Evolutionary conservation across 2,329 filamentous ascomycete genomes (phyloP).

Genomic region (Ambrosiella beaveri): DNA sequence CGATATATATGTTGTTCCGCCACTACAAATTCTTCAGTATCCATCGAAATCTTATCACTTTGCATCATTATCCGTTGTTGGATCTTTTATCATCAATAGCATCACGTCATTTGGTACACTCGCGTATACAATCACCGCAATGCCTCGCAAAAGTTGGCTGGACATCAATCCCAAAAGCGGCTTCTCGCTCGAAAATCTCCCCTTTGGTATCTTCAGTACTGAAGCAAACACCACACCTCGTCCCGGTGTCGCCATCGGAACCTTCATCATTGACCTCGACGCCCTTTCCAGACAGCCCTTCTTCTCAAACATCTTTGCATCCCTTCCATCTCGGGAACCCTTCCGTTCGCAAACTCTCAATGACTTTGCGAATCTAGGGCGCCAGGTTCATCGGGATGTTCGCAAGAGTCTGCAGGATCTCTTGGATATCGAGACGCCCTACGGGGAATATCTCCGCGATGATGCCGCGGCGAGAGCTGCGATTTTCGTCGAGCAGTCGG

Average conservation of each 20-base stretch:
- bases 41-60: too few relatives aligned
- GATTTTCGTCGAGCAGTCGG: neutral
- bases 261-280: slow-evolving; percentile 45
- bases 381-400: slow-evolving; percentile 46
- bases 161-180: slow-evolving; percentile 16
- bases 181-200: slow-evolving; percentile 59
- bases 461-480: neutral
- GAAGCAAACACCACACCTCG: slow-evolving; percentile 32
- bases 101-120: too few relatives aligned
- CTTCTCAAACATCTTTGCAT: slow-evolving; percentile 11
- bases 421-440: slow-evolving; percentile 32
- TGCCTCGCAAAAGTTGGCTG: slow-evolving; percentile 15
- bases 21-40: too few relatives aligned
- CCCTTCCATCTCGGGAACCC: slow-evolving; percentile 1
- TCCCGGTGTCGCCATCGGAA: slow-evolving; percentile 51
- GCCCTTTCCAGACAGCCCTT: slow-evolving; percentile 13
- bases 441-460: slow-evolving; percentile 8
- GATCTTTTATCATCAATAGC: too few relatives aligned
- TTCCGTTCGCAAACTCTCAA: slow-evolving; percentile 34
- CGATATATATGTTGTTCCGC: neutral
- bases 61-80: too few relatives aligned
- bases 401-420: slow-evolving; percentile 45
- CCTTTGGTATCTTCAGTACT: slow-evolving; percentile 57
- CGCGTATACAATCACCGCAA: neutral
- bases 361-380: slow-evolving; percentile 50